phyloP scores from a whole-genome alignment of 164 flowering plant genomes.

The Sextonia rubra region DNA sequence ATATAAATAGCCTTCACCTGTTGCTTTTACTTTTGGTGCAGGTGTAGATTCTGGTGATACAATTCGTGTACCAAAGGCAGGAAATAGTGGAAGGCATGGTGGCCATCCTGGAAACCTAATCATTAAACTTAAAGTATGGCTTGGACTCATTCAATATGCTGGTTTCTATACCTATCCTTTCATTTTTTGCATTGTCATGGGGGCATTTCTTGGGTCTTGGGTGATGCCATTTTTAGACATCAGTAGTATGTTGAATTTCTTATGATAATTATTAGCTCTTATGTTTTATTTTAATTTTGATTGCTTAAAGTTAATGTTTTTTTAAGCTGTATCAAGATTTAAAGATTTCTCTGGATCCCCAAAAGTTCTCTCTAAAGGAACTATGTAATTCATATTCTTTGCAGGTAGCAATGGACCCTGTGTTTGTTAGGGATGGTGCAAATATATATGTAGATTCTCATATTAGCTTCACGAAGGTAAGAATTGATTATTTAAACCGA shows the following conservation, averaged over 20 bases:
- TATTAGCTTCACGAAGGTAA: slow-evolving; percentile 88
- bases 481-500: slow-evolving; percentile 7
- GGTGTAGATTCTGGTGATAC: slow-evolving; percentile 91
- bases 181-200: not conserved
- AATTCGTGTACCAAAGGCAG: slow-evolving; percentile 72
- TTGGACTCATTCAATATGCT: not conserved
- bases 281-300: no score
- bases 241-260: not conserved
- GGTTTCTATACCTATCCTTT: not conserved
- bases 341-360: not conserved
- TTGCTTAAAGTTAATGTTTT: no score
- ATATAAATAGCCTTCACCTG: not conserved
- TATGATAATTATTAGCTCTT: no score
- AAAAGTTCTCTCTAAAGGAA: not conserved
- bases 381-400: not conserved
- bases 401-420: slow-evolving; percentile 65
- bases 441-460: slow-evolving; percentile 72
- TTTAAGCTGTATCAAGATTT: no score
- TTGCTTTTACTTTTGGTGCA: slow-evolving; percentile 15
- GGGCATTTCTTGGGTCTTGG: no score
- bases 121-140: slow-evolving; percentile 61
- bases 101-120: slow-evolving; percentile 51
- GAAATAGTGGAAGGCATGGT: slow-evolving; percentile 61
- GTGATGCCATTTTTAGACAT: not conserved
- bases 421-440: slow-evolving; percentile 72